Evolutionary conservation across 768 basidiomycete genomes (phyloP).

Genomic region (Kwoniella bestiolae): DNA sequence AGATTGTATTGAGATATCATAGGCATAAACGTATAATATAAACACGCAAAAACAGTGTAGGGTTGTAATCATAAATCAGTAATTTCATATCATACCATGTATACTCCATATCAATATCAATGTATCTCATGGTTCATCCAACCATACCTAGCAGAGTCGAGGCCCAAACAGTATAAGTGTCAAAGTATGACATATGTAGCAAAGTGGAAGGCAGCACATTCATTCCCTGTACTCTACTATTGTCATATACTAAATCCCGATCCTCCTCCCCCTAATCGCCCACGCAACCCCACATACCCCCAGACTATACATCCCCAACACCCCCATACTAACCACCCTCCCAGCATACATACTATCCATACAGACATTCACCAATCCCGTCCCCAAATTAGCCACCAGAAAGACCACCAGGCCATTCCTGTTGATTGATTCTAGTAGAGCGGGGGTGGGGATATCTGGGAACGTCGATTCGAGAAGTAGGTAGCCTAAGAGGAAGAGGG

Average conservation of each 20-base stretch:
- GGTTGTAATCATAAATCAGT: no score
- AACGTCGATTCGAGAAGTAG: conserved; percentile 74
- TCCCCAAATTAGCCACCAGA: conserved; percentile 81
- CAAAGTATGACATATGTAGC: no score
- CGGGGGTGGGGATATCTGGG: conserved; percentile 41
- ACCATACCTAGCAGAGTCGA: no score
- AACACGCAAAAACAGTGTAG: no score
- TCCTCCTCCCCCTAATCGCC: conserved; percentile 53
- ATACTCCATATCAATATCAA: no score
- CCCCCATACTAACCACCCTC: conserved; percentile 64
- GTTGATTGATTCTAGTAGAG: conserved; percentile 79
- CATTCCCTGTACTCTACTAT: no score
- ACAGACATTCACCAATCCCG: conserved; percentile 79
- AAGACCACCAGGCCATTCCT: conserved; percentile 78
- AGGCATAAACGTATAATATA: background rate
- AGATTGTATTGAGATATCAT: background rate
- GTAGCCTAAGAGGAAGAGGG: conserved; percentile 79
- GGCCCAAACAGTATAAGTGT: no score
- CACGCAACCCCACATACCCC: conserved; percentile 70
- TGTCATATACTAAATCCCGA: conserved; percentile 30
- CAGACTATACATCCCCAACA: conserved; percentile 68
- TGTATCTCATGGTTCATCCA: background rate
- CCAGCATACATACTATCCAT: conserved; percentile 79
- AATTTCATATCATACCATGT: no score
- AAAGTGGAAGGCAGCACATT: no score